Conservation (phyloP, 208 protist species). For the Trichomonas tenax region DNA sequence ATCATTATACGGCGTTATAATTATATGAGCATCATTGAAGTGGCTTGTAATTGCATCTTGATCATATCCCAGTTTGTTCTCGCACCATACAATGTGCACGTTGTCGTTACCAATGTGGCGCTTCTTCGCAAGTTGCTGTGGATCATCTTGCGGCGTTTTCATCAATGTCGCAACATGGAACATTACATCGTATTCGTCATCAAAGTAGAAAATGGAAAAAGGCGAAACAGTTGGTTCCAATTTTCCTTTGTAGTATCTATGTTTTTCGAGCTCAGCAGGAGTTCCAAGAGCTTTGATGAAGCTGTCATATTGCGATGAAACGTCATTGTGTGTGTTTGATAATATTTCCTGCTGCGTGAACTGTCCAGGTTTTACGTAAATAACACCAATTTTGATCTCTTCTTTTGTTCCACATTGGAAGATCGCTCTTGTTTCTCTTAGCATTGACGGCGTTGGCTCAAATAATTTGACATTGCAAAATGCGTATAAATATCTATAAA, state of each 20-base stretch:
- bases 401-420: neutral
- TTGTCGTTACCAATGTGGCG: conserved; percentile 11
- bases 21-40: neutral
- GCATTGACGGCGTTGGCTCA: neutral
- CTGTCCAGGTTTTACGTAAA: neutral
- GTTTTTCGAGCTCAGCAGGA: neutral
- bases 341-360: neutral
- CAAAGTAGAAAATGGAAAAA: neutral
- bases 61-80: neutral
- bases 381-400: neutral
- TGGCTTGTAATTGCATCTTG: neutral
- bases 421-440: neutral
- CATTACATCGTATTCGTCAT: neutral
- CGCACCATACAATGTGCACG: conserved; percentile 10
- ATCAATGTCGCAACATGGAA: conserved; percentile 2
- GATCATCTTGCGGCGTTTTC: neutral
- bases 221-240: neutral
- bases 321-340: neutral
- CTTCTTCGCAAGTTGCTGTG: neutral
- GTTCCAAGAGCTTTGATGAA: neutral
- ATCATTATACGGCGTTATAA: conserved; percentile 44
- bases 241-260: neutral
- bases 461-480: neutral
- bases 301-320: neutral
- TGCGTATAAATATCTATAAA: neutral